Evolutionary conservation across 2,329 filamentous ascomycete genomes (phyloP).

Genomic region (Myriosclerotinia scirpicola): DNA sequence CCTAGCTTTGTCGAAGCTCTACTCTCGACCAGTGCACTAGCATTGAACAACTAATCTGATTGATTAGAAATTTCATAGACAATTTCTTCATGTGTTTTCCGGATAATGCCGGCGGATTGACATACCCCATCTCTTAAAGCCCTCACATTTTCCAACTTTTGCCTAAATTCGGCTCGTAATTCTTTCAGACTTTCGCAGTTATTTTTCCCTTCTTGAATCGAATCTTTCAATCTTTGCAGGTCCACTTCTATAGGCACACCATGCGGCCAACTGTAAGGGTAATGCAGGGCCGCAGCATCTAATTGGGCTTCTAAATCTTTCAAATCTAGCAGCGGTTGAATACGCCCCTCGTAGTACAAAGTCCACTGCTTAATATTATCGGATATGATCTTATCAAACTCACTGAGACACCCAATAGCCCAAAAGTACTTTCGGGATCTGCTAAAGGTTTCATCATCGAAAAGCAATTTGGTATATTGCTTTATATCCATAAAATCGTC

Average conservation of each 20-base stretch:
- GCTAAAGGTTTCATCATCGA: slow-evolving; percentile 20
- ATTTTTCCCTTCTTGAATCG: neutral
- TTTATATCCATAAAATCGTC: slow-evolving; percentile 5
- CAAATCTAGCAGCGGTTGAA: neutral
- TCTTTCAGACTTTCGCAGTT: neutral
- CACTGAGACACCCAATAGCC: slow-evolving; percentile 12
- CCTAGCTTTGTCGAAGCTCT: slow-evolving; percentile 37
- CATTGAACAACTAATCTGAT: slow-evolving; percentile 32
- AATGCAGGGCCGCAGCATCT: neutral
- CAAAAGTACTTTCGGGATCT: slow-evolving; percentile 17
- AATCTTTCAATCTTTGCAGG: neutral
- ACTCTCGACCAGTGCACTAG: slow-evolving; percentile 37
- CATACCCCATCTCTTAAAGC: slow-evolving; percentile 6
- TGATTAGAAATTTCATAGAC: neutral
- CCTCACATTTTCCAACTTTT: neutral
- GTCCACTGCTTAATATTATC: slow-evolving; percentile 20
- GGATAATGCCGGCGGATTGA: neutral
- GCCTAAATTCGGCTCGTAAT: neutral
- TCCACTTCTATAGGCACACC: neutral
- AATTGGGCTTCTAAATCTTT: neutral
- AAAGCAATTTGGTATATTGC: slow-evolving; percentile 9
- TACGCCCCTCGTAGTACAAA: neutral
- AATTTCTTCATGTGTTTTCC: neutral
- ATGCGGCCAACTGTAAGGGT: neutral
- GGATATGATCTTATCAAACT: slow-evolving; percentile 2